Base-by-base conservation (phyloP, 768 basidiomycete species). In the Hysterangium stoloniferum region DNA sequence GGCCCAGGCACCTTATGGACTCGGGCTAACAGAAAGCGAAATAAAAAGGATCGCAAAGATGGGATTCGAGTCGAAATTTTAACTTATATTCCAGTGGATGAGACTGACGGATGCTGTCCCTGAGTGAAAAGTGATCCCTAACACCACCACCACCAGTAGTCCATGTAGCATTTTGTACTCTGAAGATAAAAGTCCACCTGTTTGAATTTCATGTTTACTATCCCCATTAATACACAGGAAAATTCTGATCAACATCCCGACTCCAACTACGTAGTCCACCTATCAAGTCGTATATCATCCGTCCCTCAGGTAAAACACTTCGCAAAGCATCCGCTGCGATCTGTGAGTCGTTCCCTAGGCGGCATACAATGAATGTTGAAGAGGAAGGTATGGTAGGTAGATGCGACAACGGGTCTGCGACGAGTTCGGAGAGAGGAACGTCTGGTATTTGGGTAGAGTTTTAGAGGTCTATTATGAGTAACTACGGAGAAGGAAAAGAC, bases 331-430 rank as follows among this genome's bases (percentile, higher is more conserved):
- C 71, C 0, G 81, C 92, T 27, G 93, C 95, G 17, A 89, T 76
- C 63, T 91, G 88, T 1, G 91, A 95, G 64, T 97, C 95, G 60
- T 97, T 98, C 4, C 95, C 94, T 19, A 91, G 71, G 27, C 90
- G 76, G 65, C 94, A 98, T 24, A 96, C 65, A 15, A 96, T 68
- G 53, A 80, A 80, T 5, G 70, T 69, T 3, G 64, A 57, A 15
- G 62, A 41, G 7, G 70, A 63, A 8, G 52, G 42, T 34, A 60
- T 55, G 45, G 29, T 11, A 24, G 68, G 59, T n/a, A 80, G 44
- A 47, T 71, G 64, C 1, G 65, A 57, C n/a, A 62, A 55, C 0
- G 90, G 92, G 48, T 81, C 68, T 2, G 77, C 74, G 1, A 85
- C 68, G 2, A 94, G 69, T 35, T 76, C 69, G 19, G 70, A 67